Evolutionary conservation across 192 early-diverging fungal species (phyloP), one percentile per base, ranked within the genome.

Genomic region (Globomyces pollinis-pini): DNA sequence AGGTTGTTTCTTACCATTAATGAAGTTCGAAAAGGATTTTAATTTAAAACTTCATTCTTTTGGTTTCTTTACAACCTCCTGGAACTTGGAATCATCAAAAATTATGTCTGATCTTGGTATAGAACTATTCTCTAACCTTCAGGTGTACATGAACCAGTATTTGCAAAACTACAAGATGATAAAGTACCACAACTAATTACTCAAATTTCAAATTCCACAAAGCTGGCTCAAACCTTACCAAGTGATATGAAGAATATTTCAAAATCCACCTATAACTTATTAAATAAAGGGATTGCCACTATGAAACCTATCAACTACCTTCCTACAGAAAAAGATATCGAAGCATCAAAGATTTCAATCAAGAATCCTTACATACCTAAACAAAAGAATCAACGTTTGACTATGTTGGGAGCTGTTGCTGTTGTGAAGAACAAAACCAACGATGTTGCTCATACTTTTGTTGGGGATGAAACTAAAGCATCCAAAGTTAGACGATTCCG

Each of bases 141-240:
- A 43, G 41, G 41, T 43, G 64, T 79, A 41, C 77, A 79, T 64
- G 74, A 79, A 47, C 77, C 77, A 7, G 77, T 79, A 0, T 79
- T 58, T 43, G 77, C 68, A 23, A 28, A 18, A 9, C 33, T 77
- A 15, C 58, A 24, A 13, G n/a, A 30, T 0, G 35, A 68, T 9
- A 54, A 41, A 20, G 31, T 64, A 11, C 32, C 24, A 4, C 15
- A 34, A 9, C 30, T 75, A 13, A 43, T 65, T 23, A 50, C 50
- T 38, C 6, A 55, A 21, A 50, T 47, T 13, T 35, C 65, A 30
- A 64, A 67, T 8, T 65, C 69, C 0, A 64, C 63, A 15, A 30
- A 54, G 5, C 56, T 69, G 13, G 65, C 64, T 3, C 20, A 60
- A 21, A 16, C 31, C 30, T 55, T 63, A 9, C 47, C 65, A 15